Conservation (phyloP, 352 stramenopile genomes). For the Phytophthora chlamydospora region DNA sequence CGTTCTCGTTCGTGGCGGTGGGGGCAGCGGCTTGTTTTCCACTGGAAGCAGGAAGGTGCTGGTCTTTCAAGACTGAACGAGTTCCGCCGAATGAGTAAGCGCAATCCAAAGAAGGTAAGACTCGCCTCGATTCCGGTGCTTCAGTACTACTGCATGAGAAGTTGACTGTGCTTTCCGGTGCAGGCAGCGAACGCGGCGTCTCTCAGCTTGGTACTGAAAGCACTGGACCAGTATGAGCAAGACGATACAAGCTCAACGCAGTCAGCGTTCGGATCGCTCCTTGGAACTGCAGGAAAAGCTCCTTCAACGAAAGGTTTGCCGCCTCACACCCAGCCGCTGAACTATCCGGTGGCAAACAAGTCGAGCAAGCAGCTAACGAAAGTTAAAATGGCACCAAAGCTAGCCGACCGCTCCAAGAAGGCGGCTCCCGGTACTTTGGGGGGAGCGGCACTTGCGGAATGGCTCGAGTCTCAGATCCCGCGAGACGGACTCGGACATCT, state of each 20-base stretch:
- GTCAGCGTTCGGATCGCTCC: constrained; percentile 34
- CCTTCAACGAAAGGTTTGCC: constrained; percentile 17
- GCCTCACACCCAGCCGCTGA: constrained; percentile 18
- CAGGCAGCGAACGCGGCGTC: constrained; percentile 44
- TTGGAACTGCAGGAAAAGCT: constrained; percentile 26
- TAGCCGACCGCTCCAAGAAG: constrained; percentile 19
- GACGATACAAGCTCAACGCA: constrained; percentile 32
- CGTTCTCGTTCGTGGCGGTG: background rate
- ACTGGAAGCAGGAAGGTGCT: background rate
- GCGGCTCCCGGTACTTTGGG: constrained; percentile 16
- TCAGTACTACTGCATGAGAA: background rate
- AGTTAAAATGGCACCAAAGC: constrained; percentile 16
- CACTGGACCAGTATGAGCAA: constrained; percentile 67
- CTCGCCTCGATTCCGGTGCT: background rate
- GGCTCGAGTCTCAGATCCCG: constrained; percentile 52
- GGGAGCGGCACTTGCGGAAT: constrained; percentile 43
- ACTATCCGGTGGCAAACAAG: constrained; percentile 18
- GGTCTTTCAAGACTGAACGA: background rate
- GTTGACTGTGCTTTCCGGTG: constrained; percentile 10
- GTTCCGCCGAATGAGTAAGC: constrained; percentile 52
- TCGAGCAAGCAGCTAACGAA: constrained; percentile 9
- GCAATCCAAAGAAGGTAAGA: constrained; percentile 51
- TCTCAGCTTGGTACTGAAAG: constrained; percentile 61
- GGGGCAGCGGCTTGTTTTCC: background rate
- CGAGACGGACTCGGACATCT: constrained; percentile 55